A percentile compares a stretch with the other conserved stretches of the same genome.
These are phyloP conservation scores for Astragalus glycyphyllos DNA, from an alignment of 306 rosid genomes.

Conservation along the genomic window DNA sequence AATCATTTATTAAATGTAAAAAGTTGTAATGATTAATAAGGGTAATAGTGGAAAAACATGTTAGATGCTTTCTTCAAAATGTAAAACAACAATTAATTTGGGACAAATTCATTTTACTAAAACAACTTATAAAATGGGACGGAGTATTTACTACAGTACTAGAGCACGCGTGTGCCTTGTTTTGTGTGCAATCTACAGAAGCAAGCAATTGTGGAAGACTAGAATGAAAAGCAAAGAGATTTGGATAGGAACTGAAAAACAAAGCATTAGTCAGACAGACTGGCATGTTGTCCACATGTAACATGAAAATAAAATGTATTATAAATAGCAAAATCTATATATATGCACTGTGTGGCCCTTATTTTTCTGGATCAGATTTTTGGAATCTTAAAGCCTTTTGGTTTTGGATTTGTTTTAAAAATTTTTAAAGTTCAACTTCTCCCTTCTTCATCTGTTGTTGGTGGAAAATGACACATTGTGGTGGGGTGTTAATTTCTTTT, in stretches of 20 bases:
- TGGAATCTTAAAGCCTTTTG: constrained; percentile 31
- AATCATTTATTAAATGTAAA: no score
- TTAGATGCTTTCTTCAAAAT: no score
- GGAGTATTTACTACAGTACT: no score
- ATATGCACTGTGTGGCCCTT: constrained; percentile 44
- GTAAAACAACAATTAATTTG: no score
- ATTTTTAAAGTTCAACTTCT: constrained; percentile 13
- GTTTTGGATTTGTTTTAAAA: constrained; percentile 15
- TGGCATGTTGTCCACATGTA: constrained; percentile 41
- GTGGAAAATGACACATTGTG: constrained; percentile 43
- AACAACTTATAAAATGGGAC: no score
- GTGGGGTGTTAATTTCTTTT: constrained; percentile 40
- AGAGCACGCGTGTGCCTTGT: constrained; percentile 24
- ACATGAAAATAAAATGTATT: constrained; percentile 26
- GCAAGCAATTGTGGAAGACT: constrained; percentile 4
- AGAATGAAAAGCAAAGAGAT: constrained; percentile 5
- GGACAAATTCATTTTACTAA: no score
- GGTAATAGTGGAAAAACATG: no score
- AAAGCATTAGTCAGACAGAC: constrained; percentile 22
- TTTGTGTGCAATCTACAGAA: constrained; percentile 28
- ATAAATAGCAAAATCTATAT: constrained; percentile 32
- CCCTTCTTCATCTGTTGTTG: constrained; percentile 38
- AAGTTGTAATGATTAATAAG: no score
- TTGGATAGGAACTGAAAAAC: constrained; percentile 37
- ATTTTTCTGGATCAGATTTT: constrained; percentile 43